phyloP scores from a whole-genome alignment of 1,284 basidiomycete genomes.

The Heliocybe sulcata region DNA sequence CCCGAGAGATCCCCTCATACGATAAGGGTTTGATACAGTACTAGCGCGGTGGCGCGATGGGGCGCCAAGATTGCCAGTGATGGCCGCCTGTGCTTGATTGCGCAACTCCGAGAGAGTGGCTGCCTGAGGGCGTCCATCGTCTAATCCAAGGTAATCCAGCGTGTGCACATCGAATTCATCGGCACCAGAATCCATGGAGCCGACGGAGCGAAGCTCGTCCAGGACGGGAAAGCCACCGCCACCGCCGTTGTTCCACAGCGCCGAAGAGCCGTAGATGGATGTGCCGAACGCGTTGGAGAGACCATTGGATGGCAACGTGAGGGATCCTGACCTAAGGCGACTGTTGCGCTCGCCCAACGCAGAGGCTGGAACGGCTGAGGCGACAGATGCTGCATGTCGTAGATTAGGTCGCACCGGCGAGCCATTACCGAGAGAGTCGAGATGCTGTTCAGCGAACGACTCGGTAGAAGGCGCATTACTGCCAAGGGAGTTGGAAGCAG shows the following conservation, averaged over 20 bases:
- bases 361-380: conserved; percentile 48
- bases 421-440: conserved; percentile 32
- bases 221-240: conserved; percentile 54
- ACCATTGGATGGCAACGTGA: conserved; percentile 71
- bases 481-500: conserved; percentile 50
- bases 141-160: conserved; percentile 90
- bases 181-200: conserved; percentile 67
- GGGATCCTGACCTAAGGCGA: conserved; percentile 84
- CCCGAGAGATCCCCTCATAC: conserved; percentile 41
- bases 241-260: conserved; percentile 60
- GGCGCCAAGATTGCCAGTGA: conserved; percentile 71
- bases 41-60: conserved; percentile 80
- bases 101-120: conserved; percentile 82
- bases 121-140: conserved; percentile 66
- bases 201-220: conserved; percentile 74
- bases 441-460: conserved; percentile 53
- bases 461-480: conserved; percentile 54
- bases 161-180: conserved; percentile 92
- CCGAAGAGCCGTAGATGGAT: conserved; percentile 82
- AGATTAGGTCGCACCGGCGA: conserved; percentile 57
- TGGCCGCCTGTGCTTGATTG: conserved; percentile 82
- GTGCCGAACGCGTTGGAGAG: conserved; percentile 84
- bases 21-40: conserved; percentile 83
- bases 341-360: conserved; percentile 61
- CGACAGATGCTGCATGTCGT: conserved; percentile 69